A percentile compares a stretch with the other conserved stretches of the same genome.
Conservation (phyloP, 257 asterid genomes). For the Nicotiana attenuata region DNA sequence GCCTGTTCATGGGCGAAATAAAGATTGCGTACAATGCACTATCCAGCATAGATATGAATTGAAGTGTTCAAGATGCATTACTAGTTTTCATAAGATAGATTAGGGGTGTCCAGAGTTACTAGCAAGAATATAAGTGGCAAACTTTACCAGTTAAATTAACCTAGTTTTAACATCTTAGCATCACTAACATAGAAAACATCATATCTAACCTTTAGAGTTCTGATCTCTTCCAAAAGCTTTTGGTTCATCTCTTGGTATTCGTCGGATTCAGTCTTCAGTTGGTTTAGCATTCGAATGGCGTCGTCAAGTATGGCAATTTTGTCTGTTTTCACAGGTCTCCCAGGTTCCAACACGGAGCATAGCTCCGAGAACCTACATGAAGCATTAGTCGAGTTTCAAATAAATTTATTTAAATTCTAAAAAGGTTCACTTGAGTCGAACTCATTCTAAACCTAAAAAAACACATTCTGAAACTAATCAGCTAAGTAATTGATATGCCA, state of each 20-base stretch:
- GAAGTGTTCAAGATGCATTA: neutral
- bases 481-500: too few species aligned
- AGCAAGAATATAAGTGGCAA: neutral
- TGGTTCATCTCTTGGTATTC: slow-evolving; percentile 45
- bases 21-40: neutral
- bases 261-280: slow-evolving; percentile 50
- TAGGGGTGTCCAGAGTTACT: too few species aligned
- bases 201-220: slow-evolving; percentile 46
- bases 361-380: slow-evolving; percentile 60
- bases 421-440: slow-evolving; percentile 9
- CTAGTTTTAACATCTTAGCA: neutral
- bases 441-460: too few species aligned
- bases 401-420: neutral
- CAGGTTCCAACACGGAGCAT: slow-evolving; percentile 58
- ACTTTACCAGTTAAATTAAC: neutral
- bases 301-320: slow-evolving; percentile 62
- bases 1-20: slow-evolving; percentile 31
- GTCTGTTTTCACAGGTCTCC: slow-evolving; percentile 60
- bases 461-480: too few species aligned
- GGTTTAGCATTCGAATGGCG: slow-evolving; percentile 47
- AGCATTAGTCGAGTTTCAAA: slow-evolving; percentile 6
- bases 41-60: neutral
- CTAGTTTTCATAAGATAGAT: too few species aligned
- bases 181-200: neutral
- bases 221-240: slow-evolving; percentile 63